A percentile compares a stretch with the other conserved stretches of the same genome.
phyloP scores from a whole-genome alignment of 768 basidiomycete genomes.

The Lentinula detonsa region DNA sequence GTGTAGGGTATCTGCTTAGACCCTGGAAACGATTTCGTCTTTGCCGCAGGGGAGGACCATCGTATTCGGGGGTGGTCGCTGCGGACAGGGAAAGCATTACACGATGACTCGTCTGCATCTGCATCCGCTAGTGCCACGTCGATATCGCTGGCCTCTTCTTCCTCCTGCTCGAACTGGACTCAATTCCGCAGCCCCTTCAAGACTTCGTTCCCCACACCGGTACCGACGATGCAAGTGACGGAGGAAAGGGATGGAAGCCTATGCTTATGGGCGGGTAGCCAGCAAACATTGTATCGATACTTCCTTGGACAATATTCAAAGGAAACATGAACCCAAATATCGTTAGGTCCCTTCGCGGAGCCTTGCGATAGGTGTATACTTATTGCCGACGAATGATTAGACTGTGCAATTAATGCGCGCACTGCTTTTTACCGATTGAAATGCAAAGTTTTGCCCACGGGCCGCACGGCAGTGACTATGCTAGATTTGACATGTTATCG shows the following conservation, averaged over 20 bases:
- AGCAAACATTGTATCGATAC: slow-evolving; percentile 39
- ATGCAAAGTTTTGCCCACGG: too few species aligned
- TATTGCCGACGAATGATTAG: too few species aligned
- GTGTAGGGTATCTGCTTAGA: slow-evolving; percentile 58
- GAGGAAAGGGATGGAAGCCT: slow-evolving; percentile 27
- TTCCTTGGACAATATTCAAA: slow-evolving; percentile 32
- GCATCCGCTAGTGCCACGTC: not conserved
- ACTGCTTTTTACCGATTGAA: too few species aligned
- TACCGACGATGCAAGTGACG: slow-evolving; percentile 46
- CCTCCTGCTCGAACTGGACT: not conserved
- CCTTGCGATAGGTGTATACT: too few species aligned
- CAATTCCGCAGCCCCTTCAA: slow-evolving; percentile 23
- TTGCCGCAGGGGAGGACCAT: slow-evolving; percentile 63
- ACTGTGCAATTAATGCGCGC: too few species aligned
- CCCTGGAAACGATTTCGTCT: slow-evolving; percentile 49
- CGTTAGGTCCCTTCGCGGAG: too few species aligned
- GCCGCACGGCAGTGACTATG: too few species aligned
- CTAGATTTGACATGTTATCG: too few species aligned
- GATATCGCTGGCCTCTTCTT: not conserved
- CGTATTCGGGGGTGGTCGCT: slow-evolving; percentile 68
- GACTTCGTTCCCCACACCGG: slow-evolving; percentile 25
- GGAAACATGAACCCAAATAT: not conserved
- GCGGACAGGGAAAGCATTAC: slow-evolving; percentile 39
- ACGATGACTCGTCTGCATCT: slow-evolving; percentile 13
- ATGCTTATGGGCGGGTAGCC: slow-evolving; percentile 49